A percentile compares a stretch with the other conserved stretches of the same genome.
These are phyloP conservation scores for Clarkia xantiana DNA, from an alignment of 345 rosid species.

Conservation along the genomic window DNA sequence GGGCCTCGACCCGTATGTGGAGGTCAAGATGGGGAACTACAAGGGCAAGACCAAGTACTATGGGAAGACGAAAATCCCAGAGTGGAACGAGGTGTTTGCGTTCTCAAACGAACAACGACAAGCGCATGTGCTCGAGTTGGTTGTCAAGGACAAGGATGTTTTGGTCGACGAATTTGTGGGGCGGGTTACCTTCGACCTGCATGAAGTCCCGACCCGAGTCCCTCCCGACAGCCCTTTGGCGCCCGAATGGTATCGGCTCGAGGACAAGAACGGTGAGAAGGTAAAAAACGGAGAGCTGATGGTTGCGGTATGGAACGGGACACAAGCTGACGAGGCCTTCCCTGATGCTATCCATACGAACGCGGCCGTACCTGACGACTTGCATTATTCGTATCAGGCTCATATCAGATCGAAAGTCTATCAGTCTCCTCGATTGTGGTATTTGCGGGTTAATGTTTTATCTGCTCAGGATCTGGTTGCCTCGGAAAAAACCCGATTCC, in stretches of 20 bases:
- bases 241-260: slow-evolving; percentile 80
- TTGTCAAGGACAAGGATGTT: slow-evolving; percentile 62
- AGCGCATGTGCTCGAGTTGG: slow-evolving; percentile 51
- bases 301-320: slow-evolving; percentile 93
- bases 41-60: slow-evolving; percentile 55
- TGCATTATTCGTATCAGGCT: slow-evolving; percentile 26
- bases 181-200: slow-evolving; percentile 39
- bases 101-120: slow-evolving; percentile 59
- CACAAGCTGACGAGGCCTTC: slow-evolving; percentile 94
- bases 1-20: slow-evolving; percentile 69
- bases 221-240: slow-evolving; percentile 89
- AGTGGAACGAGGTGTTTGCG: slow-evolving; percentile 89
- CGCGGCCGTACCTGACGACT: slow-evolving; percentile 38
- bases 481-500: slow-evolving; percentile 42
- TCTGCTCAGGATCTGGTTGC: slow-evolving; percentile 75
- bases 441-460: slow-evolving; percentile 61
- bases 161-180: slow-evolving; percentile 76
- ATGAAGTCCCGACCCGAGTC: slow-evolving; percentile 59
- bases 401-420: slow-evolving; percentile 78
- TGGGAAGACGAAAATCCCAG: slow-evolving; percentile 63
- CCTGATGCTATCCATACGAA: slow-evolving; percentile 86
- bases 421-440: slow-evolving; percentile 89
- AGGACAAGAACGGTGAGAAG: slow-evolving; percentile 52
- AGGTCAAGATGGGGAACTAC: slow-evolving; percentile 82
- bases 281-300: slow-evolving; percentile 54